These are phyloP conservation scores for Lentinula guzmanii DNA, from an alignment of 768 basidiomycete species.

Conservation along the genomic window DNA sequence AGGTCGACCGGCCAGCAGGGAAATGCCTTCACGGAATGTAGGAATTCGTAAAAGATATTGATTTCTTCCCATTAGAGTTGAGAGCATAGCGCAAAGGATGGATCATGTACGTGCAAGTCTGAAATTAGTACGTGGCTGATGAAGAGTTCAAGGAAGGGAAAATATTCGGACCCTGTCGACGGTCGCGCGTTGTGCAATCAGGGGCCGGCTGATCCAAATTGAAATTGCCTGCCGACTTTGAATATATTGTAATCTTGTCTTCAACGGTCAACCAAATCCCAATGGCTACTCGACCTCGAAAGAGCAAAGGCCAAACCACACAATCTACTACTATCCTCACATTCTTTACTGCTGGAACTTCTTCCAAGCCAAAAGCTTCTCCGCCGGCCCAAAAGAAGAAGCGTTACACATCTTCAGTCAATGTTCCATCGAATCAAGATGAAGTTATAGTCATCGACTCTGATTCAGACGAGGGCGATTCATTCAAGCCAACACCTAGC, in stretches of 20 bases:
- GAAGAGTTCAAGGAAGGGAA: no score
- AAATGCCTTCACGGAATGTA: neutral
- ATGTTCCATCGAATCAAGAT: neutral
- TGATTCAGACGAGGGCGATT: conserved; percentile 38
- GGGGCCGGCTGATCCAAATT: no score
- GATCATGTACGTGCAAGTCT: neutral
- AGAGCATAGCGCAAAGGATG: neutral
- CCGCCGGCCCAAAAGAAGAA: neutral
- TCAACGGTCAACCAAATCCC: neutral
- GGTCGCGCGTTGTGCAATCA: no score
- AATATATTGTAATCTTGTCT: neutral
- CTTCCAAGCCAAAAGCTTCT: neutral
- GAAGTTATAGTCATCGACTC: conserved; percentile 63
- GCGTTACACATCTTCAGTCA: conserved; percentile 1
- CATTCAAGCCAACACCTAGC: neutral
- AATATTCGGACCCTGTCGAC: no score
- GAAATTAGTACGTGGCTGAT: no score
- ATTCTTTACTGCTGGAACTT: neutral
- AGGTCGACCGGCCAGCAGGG: conserved; percentile 4
- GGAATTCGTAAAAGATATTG: neutral
- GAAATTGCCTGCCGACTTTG: neutral
- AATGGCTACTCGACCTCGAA: neutral
- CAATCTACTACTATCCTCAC: conserved; percentile 5
- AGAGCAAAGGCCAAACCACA: neutral
- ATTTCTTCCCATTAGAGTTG: neutral